A percentile compares a stretch with the other conserved stretches of the same genome.
These are phyloP conservation scores for Geranium brycei DNA, from an alignment of 345 rosid species.

Conservation along the genomic window DNA sequence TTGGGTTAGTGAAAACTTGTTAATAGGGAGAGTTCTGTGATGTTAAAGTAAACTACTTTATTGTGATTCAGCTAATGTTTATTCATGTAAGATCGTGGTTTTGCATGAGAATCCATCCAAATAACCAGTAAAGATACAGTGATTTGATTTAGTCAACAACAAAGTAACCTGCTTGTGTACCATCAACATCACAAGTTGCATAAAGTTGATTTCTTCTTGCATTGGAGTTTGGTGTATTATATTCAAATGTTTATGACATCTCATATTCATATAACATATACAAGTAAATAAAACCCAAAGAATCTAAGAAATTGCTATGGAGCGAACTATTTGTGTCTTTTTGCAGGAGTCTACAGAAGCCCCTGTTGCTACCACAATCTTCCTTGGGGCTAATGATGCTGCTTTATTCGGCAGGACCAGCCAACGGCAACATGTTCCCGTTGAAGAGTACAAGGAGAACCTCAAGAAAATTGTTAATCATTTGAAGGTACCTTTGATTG, in stretches of 20 bases:
- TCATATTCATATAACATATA: no score
- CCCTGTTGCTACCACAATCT: conserved; percentile 66
- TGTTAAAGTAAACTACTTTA: no score
- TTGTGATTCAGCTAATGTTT: background rate
- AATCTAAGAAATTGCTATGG: background rate
- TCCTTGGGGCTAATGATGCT: conserved; percentile 96
- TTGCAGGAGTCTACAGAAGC: conserved; percentile 37
- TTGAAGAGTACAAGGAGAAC: conserved; percentile 64
- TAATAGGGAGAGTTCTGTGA: no score
- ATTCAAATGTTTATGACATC: background rate
- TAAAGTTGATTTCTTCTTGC: background rate
- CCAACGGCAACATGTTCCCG: conserved; percentile 71
- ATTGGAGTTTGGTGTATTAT: background rate
- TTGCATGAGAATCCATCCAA: background rate
- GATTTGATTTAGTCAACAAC: background rate
- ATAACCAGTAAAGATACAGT: background rate
- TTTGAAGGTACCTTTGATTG: conserved; percentile 44
- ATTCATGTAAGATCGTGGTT: background rate
- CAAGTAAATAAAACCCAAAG: background rate
- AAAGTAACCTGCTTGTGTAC: no score
- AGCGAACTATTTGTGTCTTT: background rate
- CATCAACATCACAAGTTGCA: no score
- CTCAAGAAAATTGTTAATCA: conserved; percentile 55
- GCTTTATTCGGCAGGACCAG: conserved; percentile 58
- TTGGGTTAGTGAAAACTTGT: no score